phyloP scores from a whole-genome alignment of 2,329 filamentous ascomycete genomes.

The Alternaria panax region DNA sequence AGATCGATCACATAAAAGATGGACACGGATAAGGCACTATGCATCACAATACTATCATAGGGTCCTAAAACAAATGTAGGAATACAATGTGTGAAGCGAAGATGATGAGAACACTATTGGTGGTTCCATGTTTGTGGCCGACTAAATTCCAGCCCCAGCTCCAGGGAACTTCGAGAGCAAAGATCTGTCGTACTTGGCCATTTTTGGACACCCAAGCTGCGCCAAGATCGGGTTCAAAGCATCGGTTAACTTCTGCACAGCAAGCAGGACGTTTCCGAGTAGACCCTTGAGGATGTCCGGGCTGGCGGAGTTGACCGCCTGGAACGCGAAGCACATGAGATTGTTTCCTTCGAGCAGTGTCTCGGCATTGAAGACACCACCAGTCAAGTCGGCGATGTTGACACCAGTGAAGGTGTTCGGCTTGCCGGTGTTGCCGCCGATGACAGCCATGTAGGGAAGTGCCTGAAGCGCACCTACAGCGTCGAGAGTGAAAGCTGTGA shows the following conservation, averaged over 20 bases:
- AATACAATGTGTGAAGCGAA: not conserved
- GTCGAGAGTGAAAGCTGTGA: not conserved
- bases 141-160: conserved; percentile 5
- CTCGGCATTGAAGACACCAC: conserved; percentile 24
- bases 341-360: conserved; percentile 28
- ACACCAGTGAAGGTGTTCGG: conserved; percentile 28
- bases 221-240: conserved; percentile 22
- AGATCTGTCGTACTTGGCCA: conserved; percentile 23
- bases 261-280: conserved; percentile 21
- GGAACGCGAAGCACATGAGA: conserved; percentile 25
- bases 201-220: conserved; percentile 22
- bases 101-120: not conserved
- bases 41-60: not conserved
- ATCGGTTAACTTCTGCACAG: conserved; percentile 24
- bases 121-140: not conserved
- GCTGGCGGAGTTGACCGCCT: conserved; percentile 20
- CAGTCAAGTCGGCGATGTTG: conserved; percentile 26
- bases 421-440: conserved; percentile 32
- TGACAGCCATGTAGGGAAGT: conserved; percentile 16
- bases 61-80: not conserved
- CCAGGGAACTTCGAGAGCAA: conserved; percentile 27
- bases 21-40: not conserved
- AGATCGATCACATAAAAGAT: not conserved
- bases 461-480: conserved; percentile 22
- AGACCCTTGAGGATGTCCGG: conserved; percentile 26